Evolutionary conservation across 345 rosid genomes (phyloP).

Genomic region (Lenwebbia sp.): DNA sequence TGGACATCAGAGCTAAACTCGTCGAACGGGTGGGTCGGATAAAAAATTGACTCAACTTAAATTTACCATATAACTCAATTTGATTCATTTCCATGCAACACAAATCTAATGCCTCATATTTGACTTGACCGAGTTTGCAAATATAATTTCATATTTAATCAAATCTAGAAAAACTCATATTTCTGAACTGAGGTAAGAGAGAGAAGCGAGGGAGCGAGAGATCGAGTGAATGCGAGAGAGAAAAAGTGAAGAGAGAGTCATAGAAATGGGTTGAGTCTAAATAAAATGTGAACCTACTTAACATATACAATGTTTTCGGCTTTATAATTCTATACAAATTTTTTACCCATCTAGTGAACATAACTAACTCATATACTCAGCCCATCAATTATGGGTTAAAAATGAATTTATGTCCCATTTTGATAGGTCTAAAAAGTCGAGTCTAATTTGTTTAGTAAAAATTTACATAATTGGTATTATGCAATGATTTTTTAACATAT

Average conservation of each 20-base stretch:
- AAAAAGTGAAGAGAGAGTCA: background rate
- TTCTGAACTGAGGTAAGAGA: background rate
- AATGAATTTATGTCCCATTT: background rate
- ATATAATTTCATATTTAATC: background rate
- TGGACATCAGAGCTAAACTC: background rate
- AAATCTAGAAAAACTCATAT: background rate
- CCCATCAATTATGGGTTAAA: background rate
- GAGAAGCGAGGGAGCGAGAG: fast-evolving
- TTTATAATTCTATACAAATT: background rate
- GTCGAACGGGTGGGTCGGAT: too few relatives aligned
- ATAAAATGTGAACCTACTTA: background rate
- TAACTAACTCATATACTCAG: background rate
- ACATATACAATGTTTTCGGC: background rate
- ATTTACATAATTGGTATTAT: too few relatives aligned
- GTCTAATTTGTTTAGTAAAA: too few relatives aligned
- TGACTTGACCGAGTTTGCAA: background rate
- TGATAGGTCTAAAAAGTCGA: background rate
- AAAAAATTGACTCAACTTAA: too few relatives aligned
- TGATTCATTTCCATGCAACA: background rate
- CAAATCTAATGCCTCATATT: background rate
- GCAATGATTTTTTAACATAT: too few relatives aligned
- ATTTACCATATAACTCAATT: too few relatives aligned
- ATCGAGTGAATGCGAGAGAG: background rate
- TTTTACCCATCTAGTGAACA: background rate
- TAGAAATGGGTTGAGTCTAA: background rate